Evolutionary conservation across 2,329 filamentous ascomycete genomes (phyloP).

Genomic region (Fusarium buharicum): DNA sequence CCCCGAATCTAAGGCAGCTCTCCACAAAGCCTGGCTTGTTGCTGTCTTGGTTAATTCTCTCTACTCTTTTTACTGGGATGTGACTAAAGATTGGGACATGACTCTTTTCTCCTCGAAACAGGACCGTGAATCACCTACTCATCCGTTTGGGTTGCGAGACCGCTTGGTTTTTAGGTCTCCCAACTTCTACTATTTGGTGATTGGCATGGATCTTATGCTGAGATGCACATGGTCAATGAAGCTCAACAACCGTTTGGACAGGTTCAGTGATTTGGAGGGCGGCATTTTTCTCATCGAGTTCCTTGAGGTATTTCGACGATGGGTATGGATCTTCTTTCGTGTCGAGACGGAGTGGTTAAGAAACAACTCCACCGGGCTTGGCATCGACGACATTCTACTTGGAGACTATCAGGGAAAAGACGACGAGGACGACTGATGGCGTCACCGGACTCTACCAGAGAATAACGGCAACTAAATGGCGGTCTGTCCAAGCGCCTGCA

Average conservation of each 20-base stretch:
- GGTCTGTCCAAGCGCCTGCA: conserved; percentile 22
- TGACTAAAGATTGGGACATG: conserved; percentile 96
- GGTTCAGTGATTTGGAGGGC: conserved; percentile 86
- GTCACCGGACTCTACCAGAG: conserved; percentile 8
- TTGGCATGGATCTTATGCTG: conserved; percentile 80
- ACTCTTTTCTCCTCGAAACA: conserved; percentile 74
- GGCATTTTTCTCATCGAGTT: conserved; percentile 89
- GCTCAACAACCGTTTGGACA: conserved; percentile 82
- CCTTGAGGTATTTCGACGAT: conserved; percentile 86
- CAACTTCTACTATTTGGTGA: conserved; percentile 83
- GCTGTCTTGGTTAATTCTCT: conserved; percentile 84
- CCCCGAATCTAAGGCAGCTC: conserved; percentile 53
- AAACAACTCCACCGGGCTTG: conserved; percentile 61
- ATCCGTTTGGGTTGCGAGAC: conserved; percentile 81
- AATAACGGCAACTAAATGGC: conserved; percentile 16
- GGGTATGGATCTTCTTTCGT: conserved; percentile 97
- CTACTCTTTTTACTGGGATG: conserved; percentile 99
- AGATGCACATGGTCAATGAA: conserved; percentile 93
- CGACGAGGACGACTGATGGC: conserved; percentile 53
- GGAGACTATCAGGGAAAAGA: conserved; percentile 75
- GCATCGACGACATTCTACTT: conserved; percentile 77
- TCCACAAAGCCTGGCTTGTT: conserved; percentile 72
- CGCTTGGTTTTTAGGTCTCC: conserved; percentile 77
- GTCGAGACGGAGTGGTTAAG: conserved; percentile 93
- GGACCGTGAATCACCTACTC: conserved; percentile 69